Conservation (phyloP, 2,329 filamentous ascomycete species). For the Aspergillus carbonarius region DNA sequence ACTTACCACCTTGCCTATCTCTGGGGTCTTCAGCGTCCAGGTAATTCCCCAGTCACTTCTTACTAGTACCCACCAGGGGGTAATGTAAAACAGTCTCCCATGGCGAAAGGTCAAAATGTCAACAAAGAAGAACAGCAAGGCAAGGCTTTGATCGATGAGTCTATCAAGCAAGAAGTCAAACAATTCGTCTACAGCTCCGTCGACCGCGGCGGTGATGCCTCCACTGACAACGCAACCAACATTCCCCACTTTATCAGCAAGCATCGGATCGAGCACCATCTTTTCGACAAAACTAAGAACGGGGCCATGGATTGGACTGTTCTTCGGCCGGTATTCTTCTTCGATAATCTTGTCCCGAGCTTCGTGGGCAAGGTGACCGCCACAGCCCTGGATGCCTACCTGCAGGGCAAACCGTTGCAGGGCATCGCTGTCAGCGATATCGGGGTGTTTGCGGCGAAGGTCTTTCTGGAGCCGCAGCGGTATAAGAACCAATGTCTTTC, state of each 20-base stretch:
- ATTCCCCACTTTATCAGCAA: conserved; percentile 65
- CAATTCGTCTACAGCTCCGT: conserved; percentile 66
- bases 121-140: conserved; percentile 54
- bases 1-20: conserved; percentile 43
- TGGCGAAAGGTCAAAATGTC: background rate
- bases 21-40: conserved; percentile 64
- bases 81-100: background rate
- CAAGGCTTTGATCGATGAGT: conserved; percentile 58
- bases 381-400: conserved; percentile 40
- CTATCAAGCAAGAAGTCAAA: conserved; percentile 54
- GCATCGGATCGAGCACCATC: conserved; percentile 60
- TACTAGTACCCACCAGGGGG: background rate
- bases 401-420: conserved; percentile 47
- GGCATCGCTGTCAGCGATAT: conserved; percentile 51
- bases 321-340: conserved; percentile 62
- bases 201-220: conserved; percentile 60
- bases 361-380: conserved; percentile 52
- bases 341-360: conserved; percentile 55
- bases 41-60: conserved; percentile 25
- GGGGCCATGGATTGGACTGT: conserved; percentile 60
- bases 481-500: conserved; percentile 40
- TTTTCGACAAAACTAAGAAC: conserved; percentile 44
- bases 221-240: conserved; percentile 53
- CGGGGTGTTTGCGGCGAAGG: conserved; percentile 51
- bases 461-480: conserved; percentile 46